Evolutionary conservation across 768 basidiomycete genomes (phyloP).

Genomic region (Rhizopogon roseolus): DNA sequence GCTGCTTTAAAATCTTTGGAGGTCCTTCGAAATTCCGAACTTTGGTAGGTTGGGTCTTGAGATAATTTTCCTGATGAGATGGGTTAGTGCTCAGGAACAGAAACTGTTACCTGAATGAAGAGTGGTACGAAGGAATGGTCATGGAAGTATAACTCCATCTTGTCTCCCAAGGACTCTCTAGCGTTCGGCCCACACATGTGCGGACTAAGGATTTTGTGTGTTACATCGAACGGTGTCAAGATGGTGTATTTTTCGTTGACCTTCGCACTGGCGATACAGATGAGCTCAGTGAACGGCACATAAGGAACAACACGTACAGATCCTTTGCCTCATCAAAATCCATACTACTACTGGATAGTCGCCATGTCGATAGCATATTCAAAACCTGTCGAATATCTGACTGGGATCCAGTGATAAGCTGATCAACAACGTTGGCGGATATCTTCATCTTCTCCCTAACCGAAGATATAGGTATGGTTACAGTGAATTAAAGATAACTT

Average conservation of each 20-base stretch:
- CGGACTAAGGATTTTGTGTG: constrained; percentile 85
- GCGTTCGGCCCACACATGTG: constrained; percentile 83
- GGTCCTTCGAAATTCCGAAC: constrained; percentile 55
- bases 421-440: constrained; percentile 88
- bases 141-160: constrained; percentile 96
- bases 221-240: constrained; percentile 89
- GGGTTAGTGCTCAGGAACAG: background rate
- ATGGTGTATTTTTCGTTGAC: constrained; percentile 92
- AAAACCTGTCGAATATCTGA: constrained; percentile 97
- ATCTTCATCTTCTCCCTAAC: constrained; percentile 88
- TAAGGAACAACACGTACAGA: constrained; percentile 52
- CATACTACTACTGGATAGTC: constrained; percentile 75
- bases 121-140: constrained; percentile 92
- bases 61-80: constrained; percentile 83
- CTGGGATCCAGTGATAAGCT: constrained; percentile 82
- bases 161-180: constrained; percentile 79
- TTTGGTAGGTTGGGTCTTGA: constrained; percentile 73
- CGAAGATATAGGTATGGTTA: background rate
- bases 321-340: constrained; percentile 87
- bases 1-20: constrained; percentile 61
- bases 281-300: background rate
- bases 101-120: constrained; percentile 74
- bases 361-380: constrained; percentile 99
- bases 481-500: constrained; percentile 18
- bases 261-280: constrained; percentile 51